phyloP scores from a whole-genome alignment of 139 green algal genomes.

The Dunaliella primolecta region DNA sequence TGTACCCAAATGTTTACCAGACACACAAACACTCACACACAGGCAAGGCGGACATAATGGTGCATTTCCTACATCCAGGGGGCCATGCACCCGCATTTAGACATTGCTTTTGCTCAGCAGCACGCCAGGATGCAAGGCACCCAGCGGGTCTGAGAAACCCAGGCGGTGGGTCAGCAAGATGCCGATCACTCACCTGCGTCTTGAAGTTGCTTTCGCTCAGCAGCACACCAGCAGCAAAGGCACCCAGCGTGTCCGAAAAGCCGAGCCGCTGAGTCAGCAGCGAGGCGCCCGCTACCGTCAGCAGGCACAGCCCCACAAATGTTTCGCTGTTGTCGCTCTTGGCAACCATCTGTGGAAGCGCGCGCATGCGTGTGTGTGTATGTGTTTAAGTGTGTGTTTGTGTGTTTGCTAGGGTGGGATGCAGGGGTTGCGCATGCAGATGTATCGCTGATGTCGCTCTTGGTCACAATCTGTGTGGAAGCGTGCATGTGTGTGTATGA shows the following conservation, averaged over 20 bases:
- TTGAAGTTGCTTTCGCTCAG: slow-evolving; percentile 85
- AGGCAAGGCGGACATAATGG: too few relatives aligned
- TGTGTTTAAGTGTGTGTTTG: not conserved
- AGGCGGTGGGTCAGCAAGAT: slow-evolving; percentile 80
- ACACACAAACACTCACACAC: too few relatives aligned
- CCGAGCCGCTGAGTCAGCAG: slow-evolving; percentile 82
- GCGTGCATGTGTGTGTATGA: too few relatives aligned
- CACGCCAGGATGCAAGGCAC: slow-evolving; percentile 89
- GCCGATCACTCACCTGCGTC: slow-evolving; percentile 65
- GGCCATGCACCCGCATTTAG: slow-evolving; percentile 64
- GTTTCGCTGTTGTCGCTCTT: slow-evolving; percentile 73
- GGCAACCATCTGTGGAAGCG: slow-evolving; percentile 66
- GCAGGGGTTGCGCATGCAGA: too few relatives aligned
- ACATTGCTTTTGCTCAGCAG: slow-evolving; percentile 87
- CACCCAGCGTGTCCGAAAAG: slow-evolving; percentile 88
- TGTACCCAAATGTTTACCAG: too few relatives aligned
- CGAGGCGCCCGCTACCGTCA: slow-evolving; percentile 84
- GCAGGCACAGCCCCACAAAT: slow-evolving; percentile 92
- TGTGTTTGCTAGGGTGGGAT: too few relatives aligned
- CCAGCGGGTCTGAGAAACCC: slow-evolving; percentile 89
- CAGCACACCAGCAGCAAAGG: slow-evolving; percentile 87
- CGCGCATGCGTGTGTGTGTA: not conserved
- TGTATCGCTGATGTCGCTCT: too few relatives aligned
- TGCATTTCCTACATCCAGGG: too few relatives aligned
- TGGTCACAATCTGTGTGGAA: too few relatives aligned